Evolutionary conservation across 2,329 filamentous ascomycete genomes (phyloP).

Genomic region (Tolypocladium sp.): DNA sequence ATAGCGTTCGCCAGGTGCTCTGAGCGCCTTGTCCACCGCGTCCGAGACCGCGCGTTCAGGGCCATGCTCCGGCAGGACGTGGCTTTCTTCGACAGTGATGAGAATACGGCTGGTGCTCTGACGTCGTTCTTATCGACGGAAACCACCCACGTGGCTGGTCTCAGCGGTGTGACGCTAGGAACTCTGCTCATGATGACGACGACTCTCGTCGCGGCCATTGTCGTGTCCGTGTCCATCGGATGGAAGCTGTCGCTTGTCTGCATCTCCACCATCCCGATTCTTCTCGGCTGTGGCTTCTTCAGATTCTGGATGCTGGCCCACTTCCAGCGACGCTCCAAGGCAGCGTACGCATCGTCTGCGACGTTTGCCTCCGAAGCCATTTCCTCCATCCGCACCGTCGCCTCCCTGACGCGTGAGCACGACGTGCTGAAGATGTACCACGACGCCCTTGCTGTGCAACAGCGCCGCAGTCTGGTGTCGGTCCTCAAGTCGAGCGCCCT

Average conservation of each 20-base stretch:
- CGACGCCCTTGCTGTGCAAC: slow-evolving; percentile 55
- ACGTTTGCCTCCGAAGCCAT: slow-evolving; percentile 90
- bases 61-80: slow-evolving; percentile 89
- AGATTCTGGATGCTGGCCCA: slow-evolving; percentile 76
- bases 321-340: slow-evolving; percentile 72
- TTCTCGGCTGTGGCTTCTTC: slow-evolving; percentile 76
- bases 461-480: slow-evolving; percentile 58
- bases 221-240: slow-evolving; percentile 63
- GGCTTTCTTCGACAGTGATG: slow-evolving; percentile 78
- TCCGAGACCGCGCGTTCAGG: slow-evolving; percentile 74
- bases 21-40: slow-evolving; percentile 75
- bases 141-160: slow-evolving; percentile 78
- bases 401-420: slow-evolving; percentile 75
- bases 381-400: slow-evolving; percentile 87
- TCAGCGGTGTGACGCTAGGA: slow-evolving; percentile 80
- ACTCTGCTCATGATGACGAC: slow-evolving; percentile 74
- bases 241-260: slow-evolving; percentile 87
- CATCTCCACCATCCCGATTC: slow-evolving; percentile 65
- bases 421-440: slow-evolving; percentile 72
- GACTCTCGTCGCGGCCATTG: slow-evolving; percentile 67
- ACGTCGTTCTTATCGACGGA: slow-evolving; percentile 85
- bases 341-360: slow-evolving; percentile 70
- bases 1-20: slow-evolving; percentile 74
- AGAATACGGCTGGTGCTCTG: slow-evolving; percentile 81
- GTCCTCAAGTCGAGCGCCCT: slow-evolving; percentile 68